phyloP scores from a whole-genome alignment of 805 yeast genomes.

The Jamesozyma spencerorum region DNA sequence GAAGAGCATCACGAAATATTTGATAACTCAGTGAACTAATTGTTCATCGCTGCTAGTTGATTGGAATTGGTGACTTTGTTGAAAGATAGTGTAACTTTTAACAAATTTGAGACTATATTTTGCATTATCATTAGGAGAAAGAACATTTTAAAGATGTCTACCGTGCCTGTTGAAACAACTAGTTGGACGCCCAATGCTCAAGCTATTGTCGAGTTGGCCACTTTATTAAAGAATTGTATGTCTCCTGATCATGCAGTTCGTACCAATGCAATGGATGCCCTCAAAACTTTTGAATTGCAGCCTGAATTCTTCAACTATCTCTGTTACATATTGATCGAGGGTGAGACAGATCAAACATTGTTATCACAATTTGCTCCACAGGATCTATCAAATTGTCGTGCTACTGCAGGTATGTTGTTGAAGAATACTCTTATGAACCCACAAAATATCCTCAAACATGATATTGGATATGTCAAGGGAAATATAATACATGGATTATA shows the following conservation, averaged over 20 bases:
- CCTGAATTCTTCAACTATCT: constrained; percentile 79
- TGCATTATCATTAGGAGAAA: too few relatives aligned
- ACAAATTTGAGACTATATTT: too few relatives aligned
- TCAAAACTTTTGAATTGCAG: constrained; percentile 57
- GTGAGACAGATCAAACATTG: constrained; percentile 37
- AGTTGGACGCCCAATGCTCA: constrained; percentile 68
- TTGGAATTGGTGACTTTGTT: too few relatives aligned
- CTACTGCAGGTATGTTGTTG: constrained; percentile 79
- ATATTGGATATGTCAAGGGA: constrained; percentile 37
- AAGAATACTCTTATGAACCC: constrained; percentile 58
- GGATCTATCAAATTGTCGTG: constrained; percentile 38
- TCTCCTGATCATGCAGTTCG: constrained; percentile 50
- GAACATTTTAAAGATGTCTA: too few relatives aligned
- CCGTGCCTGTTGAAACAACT: too few relatives aligned
- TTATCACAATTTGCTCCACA: constrained; percentile 12
- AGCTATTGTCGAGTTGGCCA: constrained; percentile 53
- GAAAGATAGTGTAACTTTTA: too few relatives aligned
- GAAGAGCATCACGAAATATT: too few relatives aligned
- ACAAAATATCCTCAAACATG: constrained; percentile 21
- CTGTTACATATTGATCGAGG: constrained; percentile 56
- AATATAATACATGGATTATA: constrained; percentile 35
- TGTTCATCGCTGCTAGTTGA: too few relatives aligned
- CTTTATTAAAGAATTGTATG: constrained; percentile 62
- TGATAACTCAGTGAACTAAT: too few relatives aligned
- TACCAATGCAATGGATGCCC: constrained; percentile 59